phyloP scores from a whole-genome alignment of 2,329 filamentous ascomycete species.

The Fusarium poae region DNA sequence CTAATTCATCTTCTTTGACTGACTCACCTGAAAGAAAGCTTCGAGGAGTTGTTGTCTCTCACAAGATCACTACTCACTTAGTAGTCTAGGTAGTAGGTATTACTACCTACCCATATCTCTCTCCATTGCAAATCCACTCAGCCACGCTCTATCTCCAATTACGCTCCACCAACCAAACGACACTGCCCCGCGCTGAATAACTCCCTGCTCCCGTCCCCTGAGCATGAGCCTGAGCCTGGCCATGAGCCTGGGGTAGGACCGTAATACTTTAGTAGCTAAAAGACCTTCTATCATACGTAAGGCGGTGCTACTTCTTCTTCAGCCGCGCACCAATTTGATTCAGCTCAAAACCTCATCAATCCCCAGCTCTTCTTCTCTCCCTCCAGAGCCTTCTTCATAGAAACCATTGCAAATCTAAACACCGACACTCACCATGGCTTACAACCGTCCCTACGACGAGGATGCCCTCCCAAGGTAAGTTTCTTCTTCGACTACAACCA shows the following conservation, averaged over 20 bases:
- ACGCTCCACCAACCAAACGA: slow-evolving; percentile 39
- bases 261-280: neutral
- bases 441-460: slow-evolving; percentile 92
- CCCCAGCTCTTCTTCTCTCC: slow-evolving; percentile 2
- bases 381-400: slow-evolving; percentile 9
- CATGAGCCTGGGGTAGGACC: no score
- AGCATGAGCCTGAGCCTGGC: neutral
- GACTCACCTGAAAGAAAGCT: neutral
- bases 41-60: slow-evolving; percentile 9
- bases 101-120: neutral
- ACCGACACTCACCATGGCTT: slow-evolving; percentile 75
- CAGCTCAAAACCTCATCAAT: slow-evolving; percentile 33
- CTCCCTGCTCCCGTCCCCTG: slow-evolving; percentile 30
- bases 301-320: slow-evolving; percentile 28
- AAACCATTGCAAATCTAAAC: neutral
- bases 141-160: slow-evolving; percentile 32
- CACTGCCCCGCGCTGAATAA: slow-evolving; percentile 40
- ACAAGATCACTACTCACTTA: slow-evolving; percentile 1
- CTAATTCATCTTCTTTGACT: neutral
- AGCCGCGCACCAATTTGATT: slow-evolving; percentile 39
- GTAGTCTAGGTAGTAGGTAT: no score
- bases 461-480: slow-evolving; percentile 88
- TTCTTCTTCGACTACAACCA: slow-evolving; percentile 3
- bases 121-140: slow-evolving; percentile 25
- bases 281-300: slow-evolving; percentile 11